Base-by-base conservation (phyloP, 495 filamentous ascomycete genomes). In the Gamarada debralockiae region DNA sequence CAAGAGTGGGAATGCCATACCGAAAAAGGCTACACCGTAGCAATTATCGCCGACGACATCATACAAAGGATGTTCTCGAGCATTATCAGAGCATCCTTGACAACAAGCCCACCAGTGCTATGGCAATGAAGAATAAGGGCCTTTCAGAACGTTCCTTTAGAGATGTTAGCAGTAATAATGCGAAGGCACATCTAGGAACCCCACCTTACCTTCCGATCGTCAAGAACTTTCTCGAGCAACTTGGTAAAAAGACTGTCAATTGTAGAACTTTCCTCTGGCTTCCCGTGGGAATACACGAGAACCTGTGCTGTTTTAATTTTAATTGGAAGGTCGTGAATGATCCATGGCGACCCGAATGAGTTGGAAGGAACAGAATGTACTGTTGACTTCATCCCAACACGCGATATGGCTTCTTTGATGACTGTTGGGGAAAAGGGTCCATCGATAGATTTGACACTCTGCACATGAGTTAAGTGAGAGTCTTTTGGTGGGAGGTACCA, bases 21-120 rank as follows among this genome's bases (percentile, higher is more conserved):
- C 64, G 38, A 67, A 66, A 51, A 79, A 79, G 2, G 71, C 70
- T 23, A 78, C 68, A 5, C 73, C 73, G 58, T 76, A 66, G 57
- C 74, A 78, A 52, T 65, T 67, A 14, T 62, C 64, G 8, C 67
- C 59, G 10, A 29, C 27, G 27, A 10, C 27, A 29, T 10, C 5
- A 14, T 76, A 64, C 1, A 13, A 3, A 18, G 63, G 15, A n/a
- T 47, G 27, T 9, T 2, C 18, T 24, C 24, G 25, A 31, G 50
- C 50, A 20, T 36, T 8, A 46, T 27, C 12, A 53, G 17, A 15
- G 50, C 50, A 39, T 66, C 62, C 50, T 70, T 72, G 42, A 63
- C 57, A 1, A 72, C 51, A 21, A 73, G 62, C 1, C 70, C 70
- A 15, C 68, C 70, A 2, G 69, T 45, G 44, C 67, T 71, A 52